Evolutionary conservation across 306 rosid species (phyloP).

Genomic region (Glycine latifolia): DNA sequence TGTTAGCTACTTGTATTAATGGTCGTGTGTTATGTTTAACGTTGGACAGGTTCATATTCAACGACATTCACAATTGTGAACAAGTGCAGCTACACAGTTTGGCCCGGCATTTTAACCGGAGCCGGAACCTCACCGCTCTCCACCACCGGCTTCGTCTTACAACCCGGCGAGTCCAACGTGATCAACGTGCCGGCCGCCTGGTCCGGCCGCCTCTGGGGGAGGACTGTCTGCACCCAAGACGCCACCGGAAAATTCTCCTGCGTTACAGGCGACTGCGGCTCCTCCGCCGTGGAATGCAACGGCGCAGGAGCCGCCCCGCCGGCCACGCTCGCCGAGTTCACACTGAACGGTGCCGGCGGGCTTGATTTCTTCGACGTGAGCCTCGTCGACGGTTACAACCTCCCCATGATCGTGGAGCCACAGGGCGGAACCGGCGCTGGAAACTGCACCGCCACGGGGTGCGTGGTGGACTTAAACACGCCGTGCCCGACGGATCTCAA

Average conservation of each 20-base stretch:
- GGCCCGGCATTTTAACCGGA: slow-evolving; percentile 81
- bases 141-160: slow-evolving; percentile 73
- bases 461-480: slow-evolving; percentile 67
- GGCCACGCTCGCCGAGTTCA: slow-evolving; percentile 74
- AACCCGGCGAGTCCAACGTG: slow-evolving; percentile 57
- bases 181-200: slow-evolving; percentile 62
- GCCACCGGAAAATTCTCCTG: slow-evolving; percentile 69
- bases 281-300: slow-evolving; percentile 64
- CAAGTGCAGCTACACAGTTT: slow-evolving; percentile 72
- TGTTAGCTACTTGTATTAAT: background rate
- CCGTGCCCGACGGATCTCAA: slow-evolving; percentile 76
- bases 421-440: slow-evolving; percentile 61
- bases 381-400: slow-evolving; percentile 91
- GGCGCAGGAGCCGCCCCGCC: slow-evolving; percentile 71
- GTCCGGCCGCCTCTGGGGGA: slow-evolving; percentile 95
- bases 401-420: slow-evolving; percentile 68
- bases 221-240: slow-evolving; percentile 69
- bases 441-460: slow-evolving; percentile 77
- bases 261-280: slow-evolving; percentile 81
- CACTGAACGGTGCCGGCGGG: slow-evolving; percentile 71
- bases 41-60: slow-evolving; percentile 52
- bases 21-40: background rate
- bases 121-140: slow-evolving; percentile 73
- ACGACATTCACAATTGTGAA: slow-evolving; percentile 73
- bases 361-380: slow-evolving; percentile 92